phyloP scores from a whole-genome alignment of 257 asterid species.

The Coffea canephora region DNA sequence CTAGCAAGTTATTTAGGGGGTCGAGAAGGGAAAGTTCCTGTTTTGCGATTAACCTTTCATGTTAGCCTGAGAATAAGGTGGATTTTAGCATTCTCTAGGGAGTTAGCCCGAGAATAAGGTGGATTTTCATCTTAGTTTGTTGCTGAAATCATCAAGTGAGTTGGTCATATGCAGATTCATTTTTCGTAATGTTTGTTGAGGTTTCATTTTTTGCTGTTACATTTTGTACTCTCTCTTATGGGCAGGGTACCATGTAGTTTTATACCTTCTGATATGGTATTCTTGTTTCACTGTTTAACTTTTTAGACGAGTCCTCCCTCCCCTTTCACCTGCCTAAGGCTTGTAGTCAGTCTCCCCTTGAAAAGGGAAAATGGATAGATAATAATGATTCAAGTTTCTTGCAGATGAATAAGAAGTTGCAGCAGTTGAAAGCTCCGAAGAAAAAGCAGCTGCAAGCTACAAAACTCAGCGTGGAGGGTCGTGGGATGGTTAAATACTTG shows the following conservation, averaged over 20 bases:
- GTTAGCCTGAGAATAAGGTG: neutral
- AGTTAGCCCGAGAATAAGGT: no score
- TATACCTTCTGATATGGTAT: neutral
- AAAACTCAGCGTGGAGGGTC: constrained; percentile 90
- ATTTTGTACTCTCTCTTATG: neutral
- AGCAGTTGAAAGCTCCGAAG: constrained; percentile 83
- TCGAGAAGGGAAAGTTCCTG: neutral
- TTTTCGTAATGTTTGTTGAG: neutral
- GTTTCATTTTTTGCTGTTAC: neutral
- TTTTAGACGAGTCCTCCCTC: neutral
- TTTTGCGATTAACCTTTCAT: neutral
- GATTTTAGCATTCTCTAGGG: no score
- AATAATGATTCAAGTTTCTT: neutral
- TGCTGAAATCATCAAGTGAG: neutral
- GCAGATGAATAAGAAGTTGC: constrained; percentile 93
- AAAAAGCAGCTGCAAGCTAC: constrained; percentile 89
- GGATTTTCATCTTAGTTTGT: neutral
- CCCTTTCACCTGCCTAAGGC: no score
- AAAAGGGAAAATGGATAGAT: no score
- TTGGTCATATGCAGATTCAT: neutral
- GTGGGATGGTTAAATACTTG: constrained; percentile 91
- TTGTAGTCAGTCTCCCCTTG: no score
- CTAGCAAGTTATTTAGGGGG: neutral
- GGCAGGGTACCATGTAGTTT: neutral
- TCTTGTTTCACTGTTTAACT: neutral